phyloP scores from a whole-genome alignment of 2,329 filamentous ascomycete genomes.

The Eurotiales sp. region DNA sequence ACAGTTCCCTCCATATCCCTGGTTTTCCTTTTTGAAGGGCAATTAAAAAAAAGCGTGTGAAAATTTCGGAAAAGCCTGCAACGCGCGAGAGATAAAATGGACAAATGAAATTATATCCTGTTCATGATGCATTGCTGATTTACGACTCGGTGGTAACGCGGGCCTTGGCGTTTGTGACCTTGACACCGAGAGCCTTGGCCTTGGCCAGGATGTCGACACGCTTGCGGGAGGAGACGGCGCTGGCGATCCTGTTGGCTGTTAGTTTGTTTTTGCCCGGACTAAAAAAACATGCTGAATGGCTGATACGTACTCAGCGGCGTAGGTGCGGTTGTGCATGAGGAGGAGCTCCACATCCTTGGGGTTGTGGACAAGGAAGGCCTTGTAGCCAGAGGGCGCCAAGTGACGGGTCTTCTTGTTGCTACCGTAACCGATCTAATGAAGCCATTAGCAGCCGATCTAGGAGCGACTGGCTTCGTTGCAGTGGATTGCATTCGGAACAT shows the following conservation, averaged over 20 bases:
- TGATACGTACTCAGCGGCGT: conserved; percentile 89
- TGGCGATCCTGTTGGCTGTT: conserved; percentile 70
- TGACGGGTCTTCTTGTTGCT: conserved; percentile 99
- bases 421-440: conserved; percentile 84
- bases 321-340: conserved; percentile 99
- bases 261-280: background rate
- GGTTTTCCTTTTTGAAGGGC: background rate
- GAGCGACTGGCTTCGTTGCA: background rate
- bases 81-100: conserved; percentile 13
- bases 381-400: conserved; percentile 99
- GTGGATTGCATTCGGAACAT: no score
- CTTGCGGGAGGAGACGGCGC: conserved; percentile 98
- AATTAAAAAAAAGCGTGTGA: conserved; percentile 7
- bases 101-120: conserved; percentile 12
- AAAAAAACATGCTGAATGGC: background rate
- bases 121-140: conserved; percentile 23
- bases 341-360: conserved; percentile 91
- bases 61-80: conserved; percentile 4
- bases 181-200: conserved; percentile 97
- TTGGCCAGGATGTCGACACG: conserved; percentile 95
- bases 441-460: conserved; percentile 14
- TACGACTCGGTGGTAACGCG: conserved; percentile 93
- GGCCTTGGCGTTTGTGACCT: conserved; percentile 99
- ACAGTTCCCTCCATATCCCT: background rate
- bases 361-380: conserved; percentile 99